Percentiles rank a stretch among this genome's conserved stretches.
phyloP scores from a whole-genome alignment of 2,329 filamentous ascomycete genomes.

The Cadophora sp. region DNA sequence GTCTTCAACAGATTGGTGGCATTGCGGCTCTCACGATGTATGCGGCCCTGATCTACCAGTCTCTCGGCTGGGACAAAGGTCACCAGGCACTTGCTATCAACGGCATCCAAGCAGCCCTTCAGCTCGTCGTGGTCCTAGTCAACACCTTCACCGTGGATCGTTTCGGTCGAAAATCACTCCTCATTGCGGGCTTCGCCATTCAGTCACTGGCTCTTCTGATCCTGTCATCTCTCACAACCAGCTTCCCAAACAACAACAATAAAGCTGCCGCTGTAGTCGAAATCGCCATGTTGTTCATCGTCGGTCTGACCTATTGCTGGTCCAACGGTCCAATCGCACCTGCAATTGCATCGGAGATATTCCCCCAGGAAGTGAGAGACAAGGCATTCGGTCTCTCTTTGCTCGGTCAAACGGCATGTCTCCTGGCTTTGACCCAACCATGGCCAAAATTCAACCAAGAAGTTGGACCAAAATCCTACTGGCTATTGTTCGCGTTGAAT shows the following conservation, averaged over 20 bases:
- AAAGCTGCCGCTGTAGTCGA: conserved; percentile 49
- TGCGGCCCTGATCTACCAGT: conserved; percentile 73
- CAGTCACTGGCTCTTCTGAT: conserved; percentile 48
- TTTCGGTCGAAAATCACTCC: conserved; percentile 72
- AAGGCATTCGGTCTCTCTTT: conserved; percentile 48
- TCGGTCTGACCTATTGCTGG: conserved; percentile 52
- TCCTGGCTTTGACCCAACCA: conserved; percentile 49
- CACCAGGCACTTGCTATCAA: conserved; percentile 74
- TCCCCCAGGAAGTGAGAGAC: conserved; percentile 51
- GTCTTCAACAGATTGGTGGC: conserved; percentile 74
- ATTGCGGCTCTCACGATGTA: conserved; percentile 77
- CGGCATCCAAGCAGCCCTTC: conserved; percentile 74
- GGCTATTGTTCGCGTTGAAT: conserved; percentile 50
- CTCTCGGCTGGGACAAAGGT: conserved; percentile 63
- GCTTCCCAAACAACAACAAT: conserved; percentile 48
- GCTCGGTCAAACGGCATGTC: conserved; percentile 49
- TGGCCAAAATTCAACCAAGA: conserved; percentile 50
- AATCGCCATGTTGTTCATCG: conserved; percentile 52
- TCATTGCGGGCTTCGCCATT: conserved; percentile 64
- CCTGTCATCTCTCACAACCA: conserved; percentile 48
- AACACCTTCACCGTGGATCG: conserved; percentile 76
- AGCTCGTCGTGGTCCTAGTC: conserved; percentile 64
- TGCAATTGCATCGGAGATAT: conserved; percentile 48
- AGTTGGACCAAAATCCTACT: conserved; percentile 49
- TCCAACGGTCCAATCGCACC: conserved; percentile 50